Percentiles rank a stretch among this genome's conserved stretches.
phyloP scores from a whole-genome alignment of 129 eudicot genomes.

The Pulicaria dysenterica region DNA sequence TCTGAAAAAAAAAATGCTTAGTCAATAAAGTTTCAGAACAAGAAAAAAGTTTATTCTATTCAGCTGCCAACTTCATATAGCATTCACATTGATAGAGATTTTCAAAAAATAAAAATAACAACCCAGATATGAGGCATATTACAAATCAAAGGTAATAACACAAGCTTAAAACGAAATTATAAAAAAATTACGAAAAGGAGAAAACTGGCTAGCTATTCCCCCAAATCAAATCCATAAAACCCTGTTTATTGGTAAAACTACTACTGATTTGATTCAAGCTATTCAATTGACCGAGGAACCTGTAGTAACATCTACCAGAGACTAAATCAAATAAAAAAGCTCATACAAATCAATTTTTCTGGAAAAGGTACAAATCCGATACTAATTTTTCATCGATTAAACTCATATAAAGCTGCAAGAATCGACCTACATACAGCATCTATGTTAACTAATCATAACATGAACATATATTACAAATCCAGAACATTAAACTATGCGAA shows the following conservation, averaged over 20 bases:
- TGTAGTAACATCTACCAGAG: slow-evolving; percentile 10
- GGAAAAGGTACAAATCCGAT: slow-evolving; percentile 4
- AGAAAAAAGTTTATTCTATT: slow-evolving; percentile 13
- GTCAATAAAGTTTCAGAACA: slow-evolving; percentile 19
- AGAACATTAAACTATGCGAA: background rate
- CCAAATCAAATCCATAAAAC: slow-evolving; percentile 36
- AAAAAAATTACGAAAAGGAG: background rate
- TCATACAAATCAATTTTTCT: slow-evolving; percentile 3
- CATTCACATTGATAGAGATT: slow-evolving; percentile 2
- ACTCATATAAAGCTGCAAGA: slow-evolving; percentile 1
- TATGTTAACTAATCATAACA: slow-evolving; percentile 18
- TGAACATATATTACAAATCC: background rate
- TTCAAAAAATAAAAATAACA: background rate
- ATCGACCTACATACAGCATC: slow-evolving; percentile 20
- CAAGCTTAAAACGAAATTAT: background rate
- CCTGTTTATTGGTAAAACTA: slow-evolving; percentile 22
- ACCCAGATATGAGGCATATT: background rate
- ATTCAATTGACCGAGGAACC: slow-evolving; percentile 13
- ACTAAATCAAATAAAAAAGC: slow-evolving; percentile 23
- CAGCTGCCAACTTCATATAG: slow-evolving; percentile 28
- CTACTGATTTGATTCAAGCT: slow-evolving; percentile 17
- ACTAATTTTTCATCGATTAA: slow-evolving; percentile 19
- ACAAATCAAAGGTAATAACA: background rate
- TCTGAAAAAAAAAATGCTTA: slow-evolving; percentile 11
- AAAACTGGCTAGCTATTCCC: background rate